Percentiles rank a stretch among this genome's conserved stretches.
Conservation (phyloP, 345 rosid genomes). For the Linum lewisii region DNA sequence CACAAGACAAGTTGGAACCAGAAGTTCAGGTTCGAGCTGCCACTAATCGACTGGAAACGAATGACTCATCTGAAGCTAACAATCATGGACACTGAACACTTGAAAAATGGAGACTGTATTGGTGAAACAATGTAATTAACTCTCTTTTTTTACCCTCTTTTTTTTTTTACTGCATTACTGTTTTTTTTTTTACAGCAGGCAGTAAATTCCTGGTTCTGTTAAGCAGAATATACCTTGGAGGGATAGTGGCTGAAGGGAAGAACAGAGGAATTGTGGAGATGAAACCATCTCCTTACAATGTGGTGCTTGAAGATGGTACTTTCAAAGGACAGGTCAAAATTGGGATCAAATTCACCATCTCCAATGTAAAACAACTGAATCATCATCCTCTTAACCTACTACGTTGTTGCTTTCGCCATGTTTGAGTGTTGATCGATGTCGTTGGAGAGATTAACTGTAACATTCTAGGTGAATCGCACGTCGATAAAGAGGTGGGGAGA, state of each 20-base stretch:
- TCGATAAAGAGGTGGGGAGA: too few relatives aligned
- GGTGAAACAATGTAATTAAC: conserved; percentile 59
- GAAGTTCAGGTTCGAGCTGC: conserved; percentile 58
- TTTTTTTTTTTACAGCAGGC: neutral
- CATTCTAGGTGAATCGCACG: too few relatives aligned
- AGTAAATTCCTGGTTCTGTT: neutral
- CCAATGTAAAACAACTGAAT: conserved; percentile 36
- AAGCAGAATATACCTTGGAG: conserved; percentile 56
- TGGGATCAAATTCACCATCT: conserved; percentile 48
- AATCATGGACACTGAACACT: conserved; percentile 55
- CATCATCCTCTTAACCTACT: neutral
- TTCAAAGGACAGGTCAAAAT: conserved; percentile 57
- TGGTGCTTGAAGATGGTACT: conserved; percentile 64
- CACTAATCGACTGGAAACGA: conserved; percentile 41
- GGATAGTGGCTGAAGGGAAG: conserved; percentile 53
- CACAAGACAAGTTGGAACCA: conserved; percentile 67
- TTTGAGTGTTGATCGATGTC: neutral
- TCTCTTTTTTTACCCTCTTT: neutral
- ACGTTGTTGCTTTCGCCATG: neutral
- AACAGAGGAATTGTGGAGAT: conserved; percentile 43
- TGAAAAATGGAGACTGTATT: conserved; percentile 48
- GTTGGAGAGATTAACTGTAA: neutral
- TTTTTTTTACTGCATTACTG: neutral
- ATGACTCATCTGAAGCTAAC: conserved; percentile 44
- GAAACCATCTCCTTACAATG: conserved; percentile 55